These are phyloP conservation scores for Hypoxylon sp. DNA, from an alignment of 2,329 filamentous ascomycete species.

Conservation along the genomic window DNA sequence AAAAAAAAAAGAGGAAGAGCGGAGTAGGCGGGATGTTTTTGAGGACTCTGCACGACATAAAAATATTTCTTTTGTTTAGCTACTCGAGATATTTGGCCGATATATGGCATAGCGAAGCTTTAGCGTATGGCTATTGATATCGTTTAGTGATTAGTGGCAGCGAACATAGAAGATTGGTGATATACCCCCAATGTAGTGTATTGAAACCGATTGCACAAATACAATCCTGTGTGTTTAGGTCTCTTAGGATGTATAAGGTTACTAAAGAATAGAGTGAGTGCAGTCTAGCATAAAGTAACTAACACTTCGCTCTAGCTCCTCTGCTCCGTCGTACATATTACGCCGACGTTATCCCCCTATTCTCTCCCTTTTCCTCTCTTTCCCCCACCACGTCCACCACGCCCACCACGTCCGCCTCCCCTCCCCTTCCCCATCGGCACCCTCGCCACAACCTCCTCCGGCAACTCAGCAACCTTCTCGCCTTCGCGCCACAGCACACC, in stretches of 20 bases:
- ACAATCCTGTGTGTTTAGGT: neutral
- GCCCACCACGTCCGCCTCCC: slow-evolving; percentile 44
- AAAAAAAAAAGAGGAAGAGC: no score
- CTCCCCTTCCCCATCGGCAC: slow-evolving; percentile 62
- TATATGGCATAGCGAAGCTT: neutral
- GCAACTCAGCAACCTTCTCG: slow-evolving; percentile 73
- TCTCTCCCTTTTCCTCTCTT: slow-evolving; percentile 15
- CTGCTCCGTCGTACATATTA: neutral
- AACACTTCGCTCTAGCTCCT: neutral
- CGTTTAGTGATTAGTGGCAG: neutral
- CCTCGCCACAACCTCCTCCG: slow-evolving; percentile 64
- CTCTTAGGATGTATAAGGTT: no score
- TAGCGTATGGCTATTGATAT: neutral
- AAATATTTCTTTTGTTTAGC: slow-evolving; percentile 1
- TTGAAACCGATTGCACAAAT: neutral
- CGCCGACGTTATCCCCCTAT: neutral
- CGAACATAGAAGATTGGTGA: neutral
- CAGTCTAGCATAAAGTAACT: neutral
- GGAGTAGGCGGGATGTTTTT: no score
- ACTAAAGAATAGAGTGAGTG: neutral
- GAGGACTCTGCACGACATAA: neutral
- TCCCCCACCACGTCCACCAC: slow-evolving; percentile 36
- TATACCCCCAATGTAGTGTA: slow-evolving; percentile 8
- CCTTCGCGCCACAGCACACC: slow-evolving; percentile 79
- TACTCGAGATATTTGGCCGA: neutral